phyloP scores from a whole-genome alignment of 129 eudicot genomes.

The Tagetes erecta region DNA sequence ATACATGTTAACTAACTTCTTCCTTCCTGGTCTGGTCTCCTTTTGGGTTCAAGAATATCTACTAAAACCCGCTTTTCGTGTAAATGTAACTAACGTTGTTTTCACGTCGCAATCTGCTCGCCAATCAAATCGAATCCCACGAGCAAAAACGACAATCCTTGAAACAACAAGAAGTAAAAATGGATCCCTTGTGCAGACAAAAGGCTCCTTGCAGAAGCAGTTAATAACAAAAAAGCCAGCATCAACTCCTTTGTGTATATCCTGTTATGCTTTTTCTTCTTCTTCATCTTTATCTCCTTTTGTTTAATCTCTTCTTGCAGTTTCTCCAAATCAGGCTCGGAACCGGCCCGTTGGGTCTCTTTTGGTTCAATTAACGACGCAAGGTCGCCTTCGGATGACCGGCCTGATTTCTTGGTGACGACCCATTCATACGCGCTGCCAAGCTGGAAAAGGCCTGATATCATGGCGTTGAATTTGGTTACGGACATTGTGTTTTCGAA shows the following conservation, averaged over 20 bases:
- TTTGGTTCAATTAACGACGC: constrained; percentile 42
- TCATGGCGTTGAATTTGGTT: constrained; percentile 96
- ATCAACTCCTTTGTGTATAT: constrained; percentile 82
- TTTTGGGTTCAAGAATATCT: constrained; percentile 32
- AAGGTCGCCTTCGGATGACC: constrained; percentile 89
- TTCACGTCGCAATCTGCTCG: constrained; percentile 64
- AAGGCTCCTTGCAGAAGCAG: constrained; percentile 84
- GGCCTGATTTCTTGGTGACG: constrained; percentile 94
- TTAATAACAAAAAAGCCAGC: constrained; percentile 76
- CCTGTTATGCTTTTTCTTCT: constrained; percentile 68
- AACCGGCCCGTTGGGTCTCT: constrained; percentile 37
- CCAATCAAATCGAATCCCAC: constrained; percentile 97
- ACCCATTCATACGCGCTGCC: constrained; percentile 98
- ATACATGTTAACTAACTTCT: constrained; percentile 14
- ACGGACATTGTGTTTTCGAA: constrained; percentile 97
- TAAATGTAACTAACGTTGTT: constrained; percentile 6
- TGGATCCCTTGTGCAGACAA: constrained; percentile 94
- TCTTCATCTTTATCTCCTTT: constrained; percentile 36
- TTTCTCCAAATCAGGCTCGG: constrained; percentile 48
- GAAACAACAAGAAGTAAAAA: constrained; percentile 92
- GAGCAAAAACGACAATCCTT: constrained; percentile 82
- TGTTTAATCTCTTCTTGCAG: constrained; percentile 40
- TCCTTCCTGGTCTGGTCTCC: background rate
- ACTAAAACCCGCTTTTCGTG: constrained; percentile 30
- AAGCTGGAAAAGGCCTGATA: constrained; percentile 88